These are phyloP conservation scores for Nicotiana tomentosiformis DNA, from an alignment of 257 asterid genomes.

Conservation along the genomic window DNA sequence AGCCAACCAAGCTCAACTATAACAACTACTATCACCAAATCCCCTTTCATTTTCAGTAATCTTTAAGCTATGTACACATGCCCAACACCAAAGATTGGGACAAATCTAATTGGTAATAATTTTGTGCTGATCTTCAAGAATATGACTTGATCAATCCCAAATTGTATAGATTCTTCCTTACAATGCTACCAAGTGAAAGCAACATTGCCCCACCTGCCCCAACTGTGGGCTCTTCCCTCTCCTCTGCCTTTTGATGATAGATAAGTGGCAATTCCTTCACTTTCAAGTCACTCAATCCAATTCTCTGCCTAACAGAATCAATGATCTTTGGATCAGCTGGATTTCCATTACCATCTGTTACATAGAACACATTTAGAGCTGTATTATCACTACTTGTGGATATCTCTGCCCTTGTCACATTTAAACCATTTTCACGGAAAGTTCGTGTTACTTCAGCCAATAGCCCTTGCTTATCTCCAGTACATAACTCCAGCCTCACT, in stretches of 20 bases:
- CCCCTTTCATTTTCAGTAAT: conserved; percentile 1
- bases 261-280: conserved; percentile 71
- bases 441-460: conserved; percentile 85
- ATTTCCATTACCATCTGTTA: conserved; percentile 66
- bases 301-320: conserved; percentile 54
- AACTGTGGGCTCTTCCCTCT: conserved; percentile 28
- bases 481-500: conserved; percentile 75
- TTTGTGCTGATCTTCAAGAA: conserved; percentile 28
- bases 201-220: conserved; percentile 73
- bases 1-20: conserved; percentile 23
- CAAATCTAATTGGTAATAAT: conserved; percentile 13
- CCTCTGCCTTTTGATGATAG: conserved; percentile 40
- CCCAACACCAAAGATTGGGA: conserved; percentile 15
- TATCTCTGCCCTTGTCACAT: conserved; percentile 80
- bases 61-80: conserved; percentile 26
- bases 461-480: conserved; percentile 57
- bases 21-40: conserved; percentile 27
- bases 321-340: conserved; percentile 54
- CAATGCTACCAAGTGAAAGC: conserved; percentile 76
- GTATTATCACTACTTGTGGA: conserved; percentile 44
- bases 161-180: conserved; percentile 74
- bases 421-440: conserved; percentile 83
- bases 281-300: conserved; percentile 60
- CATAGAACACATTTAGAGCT: conserved; percentile 63
- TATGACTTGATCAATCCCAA: conserved; percentile 75